A percentile compares a stretch with the other conserved stretches of the same genome.
Conservation (phyloP, 2,329 filamentous ascomycete species). For the Albifimbria verrucaria region DNA sequence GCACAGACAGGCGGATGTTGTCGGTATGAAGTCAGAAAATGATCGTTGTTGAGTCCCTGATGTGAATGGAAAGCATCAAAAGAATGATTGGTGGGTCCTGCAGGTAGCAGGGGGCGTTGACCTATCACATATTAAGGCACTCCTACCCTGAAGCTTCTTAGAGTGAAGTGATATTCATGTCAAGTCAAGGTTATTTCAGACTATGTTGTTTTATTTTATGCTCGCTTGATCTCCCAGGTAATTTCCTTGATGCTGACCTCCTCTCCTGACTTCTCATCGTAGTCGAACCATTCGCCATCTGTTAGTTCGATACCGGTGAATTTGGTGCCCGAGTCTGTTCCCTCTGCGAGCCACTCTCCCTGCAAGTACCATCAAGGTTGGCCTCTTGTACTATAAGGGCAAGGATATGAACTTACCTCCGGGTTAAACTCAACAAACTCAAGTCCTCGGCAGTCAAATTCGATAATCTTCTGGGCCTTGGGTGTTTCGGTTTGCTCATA, state of each 20-base stretch:
- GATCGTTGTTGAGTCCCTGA: too few relatives aligned
- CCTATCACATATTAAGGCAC: too few relatives aligned
- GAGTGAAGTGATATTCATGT: not conserved
- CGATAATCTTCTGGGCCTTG: conserved; percentile 75
- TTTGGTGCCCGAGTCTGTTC: conserved; percentile 73
- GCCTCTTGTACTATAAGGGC: not conserved
- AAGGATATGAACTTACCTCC: conserved; percentile 55
- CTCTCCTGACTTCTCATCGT: conserved; percentile 88
- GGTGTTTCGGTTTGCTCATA: conserved; percentile 72
- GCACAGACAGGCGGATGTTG: too few relatives aligned
- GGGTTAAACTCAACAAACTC: conserved; percentile 90
- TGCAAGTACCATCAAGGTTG: conserved; percentile 29
- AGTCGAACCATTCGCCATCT: conserved; percentile 97
- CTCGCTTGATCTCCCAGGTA: conserved; percentile 78
- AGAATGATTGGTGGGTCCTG: too few relatives aligned
- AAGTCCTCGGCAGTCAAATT: conserved; percentile 89
- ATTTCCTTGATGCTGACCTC: conserved; percentile 91
- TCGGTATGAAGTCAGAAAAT: too few relatives aligned
- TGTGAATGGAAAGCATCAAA: too few relatives aligned
- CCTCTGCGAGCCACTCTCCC: conserved; percentile 89
- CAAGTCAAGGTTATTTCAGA: not conserved
- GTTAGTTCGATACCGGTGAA: conserved; percentile 78
- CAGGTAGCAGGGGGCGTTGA: too few relatives aligned
- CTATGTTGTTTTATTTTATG: conserved; percentile 37
- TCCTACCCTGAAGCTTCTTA: too few relatives aligned